Conservation (phyloP, 768 basidiomycete species). For the Suillus discolor region DNA sequence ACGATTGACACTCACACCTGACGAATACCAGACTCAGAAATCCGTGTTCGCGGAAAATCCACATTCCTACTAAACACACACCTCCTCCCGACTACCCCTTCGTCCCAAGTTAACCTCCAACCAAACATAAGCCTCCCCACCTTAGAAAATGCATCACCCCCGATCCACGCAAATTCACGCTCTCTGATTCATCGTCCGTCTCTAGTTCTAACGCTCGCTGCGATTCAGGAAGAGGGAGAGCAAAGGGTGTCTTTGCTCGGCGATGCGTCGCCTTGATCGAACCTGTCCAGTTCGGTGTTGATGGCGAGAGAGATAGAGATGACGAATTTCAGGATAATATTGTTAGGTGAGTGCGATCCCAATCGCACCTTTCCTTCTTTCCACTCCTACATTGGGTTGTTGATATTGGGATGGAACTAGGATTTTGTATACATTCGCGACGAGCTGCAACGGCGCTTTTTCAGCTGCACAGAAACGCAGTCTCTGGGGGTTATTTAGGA, state of each 20-base stretch:
- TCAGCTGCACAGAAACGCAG: background rate
- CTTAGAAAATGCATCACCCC: slow-evolving; percentile 28
- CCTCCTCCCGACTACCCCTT: background rate
- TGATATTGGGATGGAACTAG: background rate
- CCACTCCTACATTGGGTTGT: background rate
- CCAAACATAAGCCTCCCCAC: slow-evolving; percentile 24
- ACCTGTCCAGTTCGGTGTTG: background rate
- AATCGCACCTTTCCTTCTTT: background rate
- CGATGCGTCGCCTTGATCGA: background rate
- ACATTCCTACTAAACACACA: background rate
- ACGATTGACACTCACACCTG: background rate
- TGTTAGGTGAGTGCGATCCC: background rate
- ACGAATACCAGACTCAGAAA: background rate
- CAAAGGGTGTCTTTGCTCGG: background rate
- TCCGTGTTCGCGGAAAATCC: background rate
- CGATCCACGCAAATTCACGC: slow-evolving; percentile 50
- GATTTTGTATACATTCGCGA: background rate
- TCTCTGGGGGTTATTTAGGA: background rate
- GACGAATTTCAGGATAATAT: slow-evolving; percentile 41
- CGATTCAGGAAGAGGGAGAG: background rate
- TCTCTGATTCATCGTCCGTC: slow-evolving; percentile 23
- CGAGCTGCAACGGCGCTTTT: background rate
- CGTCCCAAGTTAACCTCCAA: slow-evolving; percentile 1
- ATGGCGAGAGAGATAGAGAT: slow-evolving; percentile 2
- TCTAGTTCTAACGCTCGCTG: background rate